Evolutionary conservation across 1,139 yeast species (phyloP).

Genomic region (Entelexis paramagnoliae): DNA sequence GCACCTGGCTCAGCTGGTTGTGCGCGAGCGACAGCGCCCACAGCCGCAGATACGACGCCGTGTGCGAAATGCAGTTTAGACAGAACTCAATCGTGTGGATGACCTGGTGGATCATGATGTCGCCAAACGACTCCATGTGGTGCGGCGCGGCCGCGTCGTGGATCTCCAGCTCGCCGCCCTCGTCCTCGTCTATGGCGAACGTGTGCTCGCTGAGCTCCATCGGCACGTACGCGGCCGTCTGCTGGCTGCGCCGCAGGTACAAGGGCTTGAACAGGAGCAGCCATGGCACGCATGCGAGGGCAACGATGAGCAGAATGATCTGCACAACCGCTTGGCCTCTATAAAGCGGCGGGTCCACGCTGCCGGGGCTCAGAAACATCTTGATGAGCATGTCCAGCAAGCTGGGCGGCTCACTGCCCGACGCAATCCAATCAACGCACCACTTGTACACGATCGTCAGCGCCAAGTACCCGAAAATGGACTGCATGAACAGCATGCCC

Average conservation of each 20-base stretch:
- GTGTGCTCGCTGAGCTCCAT: conserved; percentile 25
- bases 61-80: conserved; percentile 92
- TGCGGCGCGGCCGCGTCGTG: conserved; percentile 34
- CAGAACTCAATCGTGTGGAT: conserved; percentile 98
- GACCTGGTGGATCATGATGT: conserved; percentile 92
- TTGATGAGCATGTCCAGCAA: conserved; percentile 86
- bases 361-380: conserved; percentile 93
- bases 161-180: conserved; percentile 24
- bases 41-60: conserved; percentile 89
- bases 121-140: conserved; percentile 56
- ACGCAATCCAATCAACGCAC: conserved; percentile 83
- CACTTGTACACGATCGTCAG: conserved; percentile 84
- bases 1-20: conserved; percentile 84
- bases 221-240: conserved; percentile 26
- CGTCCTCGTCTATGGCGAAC: conserved; percentile 31
- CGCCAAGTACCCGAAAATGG: conserved; percentile 85
- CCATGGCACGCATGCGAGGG: conserved; percentile 93
- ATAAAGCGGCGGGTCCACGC: conserved; percentile 69
- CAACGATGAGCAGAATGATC: conserved; percentile 58
- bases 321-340: conserved; percentile 79
- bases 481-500: conserved; percentile 86
- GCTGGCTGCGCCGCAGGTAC: conserved; percentile 41
- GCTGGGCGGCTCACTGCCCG: conserved; percentile 77
- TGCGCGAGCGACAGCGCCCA: conserved; percentile 98
- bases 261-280: conserved; percentile 79